A percentile compares a stretch with the other conserved stretches of the same genome.
Conservation (phyloP, 345 rosid genomes). For the Moringa oleifera region DNA sequence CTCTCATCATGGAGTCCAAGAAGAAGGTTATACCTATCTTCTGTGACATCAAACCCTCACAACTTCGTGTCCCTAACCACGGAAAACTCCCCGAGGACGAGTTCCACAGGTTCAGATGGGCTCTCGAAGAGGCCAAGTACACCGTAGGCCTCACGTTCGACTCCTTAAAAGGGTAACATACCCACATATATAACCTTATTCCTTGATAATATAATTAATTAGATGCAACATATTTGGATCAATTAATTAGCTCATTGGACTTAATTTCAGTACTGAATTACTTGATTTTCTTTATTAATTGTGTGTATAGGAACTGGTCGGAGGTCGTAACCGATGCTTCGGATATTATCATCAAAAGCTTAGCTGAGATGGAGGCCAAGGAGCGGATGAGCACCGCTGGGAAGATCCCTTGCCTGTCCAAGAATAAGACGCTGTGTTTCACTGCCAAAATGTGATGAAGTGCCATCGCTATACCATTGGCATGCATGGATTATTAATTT, state of each 20-base stretch:
- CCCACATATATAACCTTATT: not conserved
- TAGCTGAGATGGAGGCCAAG: constrained; percentile 46
- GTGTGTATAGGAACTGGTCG: constrained; percentile 41
- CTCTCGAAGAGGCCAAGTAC: constrained; percentile 62
- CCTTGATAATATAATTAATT: no score
- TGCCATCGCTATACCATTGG: no score
- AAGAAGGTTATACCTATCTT: constrained; percentile 71
- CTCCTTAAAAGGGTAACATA: constrained; percentile 53
- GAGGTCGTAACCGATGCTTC: constrained; percentile 57
- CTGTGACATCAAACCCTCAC: constrained; percentile 67
- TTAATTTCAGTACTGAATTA: no score
- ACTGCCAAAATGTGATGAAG: not conserved
- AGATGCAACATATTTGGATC: no score
- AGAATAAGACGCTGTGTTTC: not conserved
- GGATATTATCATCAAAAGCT: constrained; percentile 48
- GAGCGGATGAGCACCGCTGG: constrained; percentile 8
- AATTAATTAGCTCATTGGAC: no score
- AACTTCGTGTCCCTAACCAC: constrained; percentile 37
- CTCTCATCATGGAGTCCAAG: constrained; percentile 58
- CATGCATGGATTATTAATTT: no score
- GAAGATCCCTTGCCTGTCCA: no score
- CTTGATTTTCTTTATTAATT: not conserved
- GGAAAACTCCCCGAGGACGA: constrained; percentile 32
- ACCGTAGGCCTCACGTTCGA: constrained; percentile 64
- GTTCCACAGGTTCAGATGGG: constrained; percentile 43